Evolutionary conservation across 208 protist species (phyloP).

Genomic region (Leishmania martiniquensis): DNA sequence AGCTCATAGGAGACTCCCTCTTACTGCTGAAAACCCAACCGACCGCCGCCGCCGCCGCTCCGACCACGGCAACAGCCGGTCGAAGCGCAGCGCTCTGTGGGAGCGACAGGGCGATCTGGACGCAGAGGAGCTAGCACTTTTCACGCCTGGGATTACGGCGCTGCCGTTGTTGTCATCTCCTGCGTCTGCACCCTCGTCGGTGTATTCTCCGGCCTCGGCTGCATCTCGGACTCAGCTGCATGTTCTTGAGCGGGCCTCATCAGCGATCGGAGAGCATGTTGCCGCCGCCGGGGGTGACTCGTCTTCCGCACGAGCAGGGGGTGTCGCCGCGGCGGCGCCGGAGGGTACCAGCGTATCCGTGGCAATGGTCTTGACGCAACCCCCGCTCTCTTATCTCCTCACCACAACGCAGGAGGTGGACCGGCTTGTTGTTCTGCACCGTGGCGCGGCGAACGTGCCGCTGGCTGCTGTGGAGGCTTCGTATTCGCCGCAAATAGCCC

Average conservation of each 20-base stretch:
- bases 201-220: neutral
- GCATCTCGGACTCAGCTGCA: neutral
- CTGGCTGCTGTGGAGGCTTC: no score
- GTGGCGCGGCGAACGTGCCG: neutral
- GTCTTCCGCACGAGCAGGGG: no score
- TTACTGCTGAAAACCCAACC: neutral
- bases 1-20: neutral
- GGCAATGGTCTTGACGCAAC: neutral
- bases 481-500: slow-evolving; percentile 19
- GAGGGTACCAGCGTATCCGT: no score
- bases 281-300: neutral
- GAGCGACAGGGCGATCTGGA: slow-evolving; percentile 30
- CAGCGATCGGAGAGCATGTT: neutral
- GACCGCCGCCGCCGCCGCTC: neutral
- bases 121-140: slow-evolving; percentile 16
- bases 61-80: neutral
- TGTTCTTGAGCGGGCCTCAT: neutral
- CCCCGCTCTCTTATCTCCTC: slow-evolving; percentile 22
- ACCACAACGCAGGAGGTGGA: slow-evolving; percentile 32
- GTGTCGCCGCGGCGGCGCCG: neutral
- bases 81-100: slow-evolving; percentile 19
- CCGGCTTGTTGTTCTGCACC: slow-evolving; percentile 32
- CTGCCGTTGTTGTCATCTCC: neutral
- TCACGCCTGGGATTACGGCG: neutral
- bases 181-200: neutral